phyloP scores from a whole-genome alignment of 1,284 basidiomycete genomes.

The Leucoagaricus sp. region DNA sequence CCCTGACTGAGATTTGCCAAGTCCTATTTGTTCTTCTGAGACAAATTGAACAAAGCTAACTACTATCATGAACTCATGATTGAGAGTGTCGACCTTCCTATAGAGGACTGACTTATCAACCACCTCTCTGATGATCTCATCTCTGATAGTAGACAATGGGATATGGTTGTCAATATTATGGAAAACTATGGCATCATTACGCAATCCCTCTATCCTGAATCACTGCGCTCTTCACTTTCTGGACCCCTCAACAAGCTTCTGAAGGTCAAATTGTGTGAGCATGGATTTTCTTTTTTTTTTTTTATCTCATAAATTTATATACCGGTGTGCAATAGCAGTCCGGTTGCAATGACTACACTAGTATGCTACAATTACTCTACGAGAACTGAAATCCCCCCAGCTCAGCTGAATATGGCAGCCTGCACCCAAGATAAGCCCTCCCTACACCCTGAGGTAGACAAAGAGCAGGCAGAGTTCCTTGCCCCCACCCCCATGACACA shows the following conservation, averaged over 20 bases:
- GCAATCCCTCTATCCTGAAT: slow-evolving; percentile 84
- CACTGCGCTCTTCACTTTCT: slow-evolving; percentile 79
- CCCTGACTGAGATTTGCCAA: slow-evolving; percentile 33
- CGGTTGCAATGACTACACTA: too few relatives aligned
- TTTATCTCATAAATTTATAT: too few relatives aligned
- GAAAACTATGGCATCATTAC: slow-evolving; percentile 85
- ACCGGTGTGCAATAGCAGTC: too few relatives aligned
- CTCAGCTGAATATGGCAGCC: too few relatives aligned
- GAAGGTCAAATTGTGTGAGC: slow-evolving; percentile 90
- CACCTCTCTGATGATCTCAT: slow-evolving; percentile 81
- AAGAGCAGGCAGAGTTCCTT: too few relatives aligned
- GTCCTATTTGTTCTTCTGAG: slow-evolving; percentile 92
- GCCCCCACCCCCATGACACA: too few relatives aligned
- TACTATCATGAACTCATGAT: slow-evolving; percentile 91
- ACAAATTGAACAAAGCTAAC: slow-evolving; percentile 95
- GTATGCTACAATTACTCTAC: too few relatives aligned
- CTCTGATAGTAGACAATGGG: slow-evolving; percentile 93
- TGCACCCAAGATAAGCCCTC: too few relatives aligned
- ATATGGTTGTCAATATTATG: slow-evolving; percentile 91
- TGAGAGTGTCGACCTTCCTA: slow-evolving; percentile 75
- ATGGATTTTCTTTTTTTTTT: too few relatives aligned
- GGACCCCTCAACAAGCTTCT: slow-evolving; percentile 76
- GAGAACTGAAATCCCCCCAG: too few relatives aligned
- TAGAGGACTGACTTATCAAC: slow-evolving; percentile 82
- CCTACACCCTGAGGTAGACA: too few relatives aligned